Percentiles rank a stretch among this genome's conserved stretches.
Conservation (phyloP, 1,284 basidiomycete genomes). For the Papiliotrema flavescens region DNA sequence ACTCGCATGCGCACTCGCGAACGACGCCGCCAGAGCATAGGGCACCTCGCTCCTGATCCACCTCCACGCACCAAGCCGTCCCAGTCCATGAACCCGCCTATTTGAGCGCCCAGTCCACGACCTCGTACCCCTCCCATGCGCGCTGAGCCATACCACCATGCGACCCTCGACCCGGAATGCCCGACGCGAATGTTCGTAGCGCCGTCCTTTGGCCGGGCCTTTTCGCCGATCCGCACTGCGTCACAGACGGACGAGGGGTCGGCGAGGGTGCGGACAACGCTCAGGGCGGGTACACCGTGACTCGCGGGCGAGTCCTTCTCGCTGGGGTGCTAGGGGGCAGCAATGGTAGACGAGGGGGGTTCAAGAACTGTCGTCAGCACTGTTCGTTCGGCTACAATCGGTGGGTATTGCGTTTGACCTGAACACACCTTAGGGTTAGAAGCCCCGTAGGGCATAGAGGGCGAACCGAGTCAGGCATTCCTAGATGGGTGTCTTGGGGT, state of each 20-base stretch:
- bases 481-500: slow-evolving; percentile 1
- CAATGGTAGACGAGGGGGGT: not conserved
- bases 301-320: not conserved
- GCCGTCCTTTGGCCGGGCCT: slow-evolving; percentile 1
- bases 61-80: not conserved
- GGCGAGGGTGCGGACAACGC: slow-evolving; percentile 5
- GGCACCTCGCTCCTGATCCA: not conserved
- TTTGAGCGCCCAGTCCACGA: not conserved
- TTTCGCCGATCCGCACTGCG: not conserved
- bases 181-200: not conserved
- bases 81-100: not conserved
- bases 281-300: slow-evolving; percentile 1
- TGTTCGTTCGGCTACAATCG: too few relatives aligned
- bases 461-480: not conserved
- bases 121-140: not conserved
- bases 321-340: not conserved
- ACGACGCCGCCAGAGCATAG: not conserved
- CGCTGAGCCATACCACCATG: not conserved
- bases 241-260: not conserved
- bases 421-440: slow-evolving; percentile 10
- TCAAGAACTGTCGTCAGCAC: slow-evolving; percentile 1
- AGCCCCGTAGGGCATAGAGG: slow-evolving; percentile 4
- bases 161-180: not conserved
- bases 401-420: not conserved
- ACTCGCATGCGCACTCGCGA: not conserved